Evolutionary conservation across 495 filamentous ascomycete genomes (phyloP).

Genomic region (Neurospora discreta): DNA sequence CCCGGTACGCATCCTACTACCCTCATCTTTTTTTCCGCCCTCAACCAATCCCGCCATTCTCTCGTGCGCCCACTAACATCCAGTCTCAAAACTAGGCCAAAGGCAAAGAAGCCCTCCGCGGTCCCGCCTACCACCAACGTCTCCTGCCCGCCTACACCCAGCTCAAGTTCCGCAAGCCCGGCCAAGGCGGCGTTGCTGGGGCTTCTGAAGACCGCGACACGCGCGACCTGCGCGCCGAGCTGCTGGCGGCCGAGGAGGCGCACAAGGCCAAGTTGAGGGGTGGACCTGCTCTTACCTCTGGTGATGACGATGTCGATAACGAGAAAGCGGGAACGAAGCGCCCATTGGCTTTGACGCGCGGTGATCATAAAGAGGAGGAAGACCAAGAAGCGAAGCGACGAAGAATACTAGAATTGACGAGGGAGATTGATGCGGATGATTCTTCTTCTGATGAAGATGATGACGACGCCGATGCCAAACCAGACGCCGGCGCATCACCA

Average conservation of each 20-base stretch:
- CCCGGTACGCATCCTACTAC: conserved; percentile 44
- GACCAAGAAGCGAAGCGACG: conserved; percentile 75
- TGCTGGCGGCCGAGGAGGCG: conserved; percentile 75
- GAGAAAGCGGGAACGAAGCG: conserved; percentile 40
- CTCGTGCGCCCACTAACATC: conserved; percentile 7
- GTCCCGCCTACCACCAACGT: conserved; percentile 92
- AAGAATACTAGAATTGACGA: conserved; percentile 76
- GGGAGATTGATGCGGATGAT: conserved; percentile 85
- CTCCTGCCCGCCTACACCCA: conserved; percentile 86
- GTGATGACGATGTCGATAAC: conserved; percentile 12
- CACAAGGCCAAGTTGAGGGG: conserved; percentile 80
- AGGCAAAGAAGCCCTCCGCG: conserved; percentile 89
- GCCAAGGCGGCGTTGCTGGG: conserved; percentile 70
- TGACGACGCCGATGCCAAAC: conserved; percentile 29
- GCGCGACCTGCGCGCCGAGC: conserved; percentile 83
- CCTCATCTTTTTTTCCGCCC: background rate
- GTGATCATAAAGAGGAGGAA: conserved; percentile 43
- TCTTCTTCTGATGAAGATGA: conserved; percentile 48
- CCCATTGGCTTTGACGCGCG: conserved; percentile 40
- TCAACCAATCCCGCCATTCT: background rate
- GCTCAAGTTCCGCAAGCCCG: conserved; percentile 79
- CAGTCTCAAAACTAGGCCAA: conserved; percentile 46
- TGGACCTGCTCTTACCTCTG: conserved; percentile 24
- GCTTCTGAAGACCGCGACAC: conserved; percentile 40
- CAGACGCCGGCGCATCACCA: conserved; percentile 32